These are phyloP conservation scores for Colletotrichum sp. DNA, from an alignment of 2,329 filamentous ascomycete species.

Conservation along the genomic window DNA sequence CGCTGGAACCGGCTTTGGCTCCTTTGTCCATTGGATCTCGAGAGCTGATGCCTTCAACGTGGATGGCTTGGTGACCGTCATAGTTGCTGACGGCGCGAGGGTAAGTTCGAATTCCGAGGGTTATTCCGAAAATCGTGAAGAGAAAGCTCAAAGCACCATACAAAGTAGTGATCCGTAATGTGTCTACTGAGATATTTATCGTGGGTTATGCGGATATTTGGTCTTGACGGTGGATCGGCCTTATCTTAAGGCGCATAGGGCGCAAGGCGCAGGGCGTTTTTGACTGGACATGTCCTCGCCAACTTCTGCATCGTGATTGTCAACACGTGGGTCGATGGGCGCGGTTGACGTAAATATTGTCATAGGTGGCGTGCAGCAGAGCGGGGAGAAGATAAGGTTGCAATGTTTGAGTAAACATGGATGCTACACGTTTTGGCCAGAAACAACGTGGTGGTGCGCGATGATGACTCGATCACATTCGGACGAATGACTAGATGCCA, in stretches of 20 bases:
- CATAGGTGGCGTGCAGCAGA: not conserved
- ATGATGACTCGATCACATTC: not conserved
- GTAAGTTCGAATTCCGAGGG: not conserved
- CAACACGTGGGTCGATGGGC: not conserved
- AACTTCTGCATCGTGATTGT: not conserved
- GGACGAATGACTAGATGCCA: not conserved
- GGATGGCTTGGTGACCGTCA: not conserved
- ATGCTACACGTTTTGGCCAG: not conserved
- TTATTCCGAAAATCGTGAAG: not conserved
- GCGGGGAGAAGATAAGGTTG: not conserved
- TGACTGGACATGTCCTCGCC: not conserved
- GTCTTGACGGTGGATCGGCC: not conserved
- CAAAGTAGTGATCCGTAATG: not conserved
- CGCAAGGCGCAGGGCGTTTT: not conserved
- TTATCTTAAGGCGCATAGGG: not conserved
- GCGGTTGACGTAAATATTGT: not conserved
- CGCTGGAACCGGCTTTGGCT: not conserved
- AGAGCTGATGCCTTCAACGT: not conserved
- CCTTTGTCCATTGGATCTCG: not conserved
- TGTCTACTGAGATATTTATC: not conserved
- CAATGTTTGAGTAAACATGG: not conserved
- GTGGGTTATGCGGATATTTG: not conserved
- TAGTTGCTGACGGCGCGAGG: not conserved
- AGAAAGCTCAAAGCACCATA: fast-evolving
- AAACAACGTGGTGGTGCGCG: not conserved